Evolutionary conservation across 2,329 filamentous ascomycete species (phyloP).

Genomic region (Trichophyton verrucosum): DNA sequence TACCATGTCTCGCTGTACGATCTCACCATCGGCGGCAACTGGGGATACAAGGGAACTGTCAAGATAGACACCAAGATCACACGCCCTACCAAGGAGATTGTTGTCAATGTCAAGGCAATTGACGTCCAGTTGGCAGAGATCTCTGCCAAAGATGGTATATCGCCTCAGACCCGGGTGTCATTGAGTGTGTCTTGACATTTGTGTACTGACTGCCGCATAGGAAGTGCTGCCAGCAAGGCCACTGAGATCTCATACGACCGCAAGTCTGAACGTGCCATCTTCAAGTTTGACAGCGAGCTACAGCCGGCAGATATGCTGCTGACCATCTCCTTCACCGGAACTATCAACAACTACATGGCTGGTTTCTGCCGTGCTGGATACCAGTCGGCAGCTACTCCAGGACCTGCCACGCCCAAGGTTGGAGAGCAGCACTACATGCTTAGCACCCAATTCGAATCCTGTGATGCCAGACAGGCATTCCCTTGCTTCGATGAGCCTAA

Average conservation of each 20-base stretch:
- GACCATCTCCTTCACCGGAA: constrained; percentile 62
- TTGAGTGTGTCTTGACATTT: not conserved
- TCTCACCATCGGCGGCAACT: constrained; percentile 57
- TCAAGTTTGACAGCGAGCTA: constrained; percentile 63
- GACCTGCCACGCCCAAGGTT: constrained; percentile 64
- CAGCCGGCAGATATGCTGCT: constrained; percentile 56
- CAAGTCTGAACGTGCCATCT: constrained; percentile 68
- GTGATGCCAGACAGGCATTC: constrained; percentile 87
- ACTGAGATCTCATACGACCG: constrained; percentile 66
- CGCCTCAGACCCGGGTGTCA: not conserved
- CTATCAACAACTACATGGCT: constrained; percentile 80
- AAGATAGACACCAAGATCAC: constrained; percentile 65
- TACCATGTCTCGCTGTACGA: constrained; percentile 74
- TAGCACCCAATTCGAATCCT: constrained; percentile 95
- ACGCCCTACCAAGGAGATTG: constrained; percentile 60
- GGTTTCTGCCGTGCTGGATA: constrained; percentile 94
- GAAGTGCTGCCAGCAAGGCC: constrained; percentile 34
- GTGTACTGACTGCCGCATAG: constrained; percentile 2
- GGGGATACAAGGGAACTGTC: constrained; percentile 77
- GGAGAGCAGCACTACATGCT: constrained; percentile 58
- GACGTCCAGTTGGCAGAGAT: constrained; percentile 52
- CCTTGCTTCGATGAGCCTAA: constrained; percentile 98
- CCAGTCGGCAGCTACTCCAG: constrained; percentile 60
- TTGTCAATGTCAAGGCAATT: constrained; percentile 75
- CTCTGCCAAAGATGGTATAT: constrained; percentile 24